phyloP scores from a whole-genome alignment of 495 filamentous ascomycete genomes.

The Chaetomium cochliodes region DNA sequence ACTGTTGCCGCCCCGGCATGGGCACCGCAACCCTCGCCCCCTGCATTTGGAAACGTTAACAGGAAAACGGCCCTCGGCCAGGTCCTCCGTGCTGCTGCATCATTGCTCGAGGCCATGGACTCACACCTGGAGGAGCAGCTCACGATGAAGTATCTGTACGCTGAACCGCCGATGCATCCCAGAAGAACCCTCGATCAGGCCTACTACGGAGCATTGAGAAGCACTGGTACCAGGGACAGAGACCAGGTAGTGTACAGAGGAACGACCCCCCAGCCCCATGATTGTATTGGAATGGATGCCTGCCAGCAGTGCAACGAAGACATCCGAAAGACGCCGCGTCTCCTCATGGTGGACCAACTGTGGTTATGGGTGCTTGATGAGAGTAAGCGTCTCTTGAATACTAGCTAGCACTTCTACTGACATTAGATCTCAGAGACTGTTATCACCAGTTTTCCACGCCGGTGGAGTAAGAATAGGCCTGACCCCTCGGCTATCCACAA shows the following conservation, averaged over 20 bases:
- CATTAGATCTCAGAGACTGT: conserved; percentile 46
- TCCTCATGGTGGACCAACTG: conserved; percentile 69
- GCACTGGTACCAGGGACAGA: conserved; percentile 57
- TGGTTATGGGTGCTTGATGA: conserved; percentile 66
- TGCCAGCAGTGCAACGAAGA: conserved; percentile 32
- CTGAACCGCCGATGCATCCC: conserved; percentile 58
- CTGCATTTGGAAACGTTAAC: neutral
- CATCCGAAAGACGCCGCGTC: conserved; percentile 51
- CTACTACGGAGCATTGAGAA: conserved; percentile 60
- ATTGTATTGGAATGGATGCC: conserved; percentile 26
- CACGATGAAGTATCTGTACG: conserved; percentile 56
- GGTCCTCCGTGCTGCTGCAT: conserved; percentile 27
- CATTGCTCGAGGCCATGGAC: conserved; percentile 31
- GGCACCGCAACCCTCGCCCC: neutral
- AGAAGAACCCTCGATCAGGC: conserved; percentile 65
- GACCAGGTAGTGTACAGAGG: conserved; percentile 66
- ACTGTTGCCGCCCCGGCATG: conserved; percentile 9
- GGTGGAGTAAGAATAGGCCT: conserved; percentile 62
- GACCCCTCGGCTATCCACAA: conserved; percentile 63
- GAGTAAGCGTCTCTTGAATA: conserved; percentile 17
- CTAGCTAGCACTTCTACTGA: too few relatives aligned
- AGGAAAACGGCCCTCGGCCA: conserved; percentile 22
- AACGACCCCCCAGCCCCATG: conserved; percentile 26
- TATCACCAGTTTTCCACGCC: conserved; percentile 61
- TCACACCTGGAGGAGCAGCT: conserved; percentile 55